phyloP scores from a whole-genome alignment of 2,329 filamentous ascomycete species.

The Penicillium sp. region DNA sequence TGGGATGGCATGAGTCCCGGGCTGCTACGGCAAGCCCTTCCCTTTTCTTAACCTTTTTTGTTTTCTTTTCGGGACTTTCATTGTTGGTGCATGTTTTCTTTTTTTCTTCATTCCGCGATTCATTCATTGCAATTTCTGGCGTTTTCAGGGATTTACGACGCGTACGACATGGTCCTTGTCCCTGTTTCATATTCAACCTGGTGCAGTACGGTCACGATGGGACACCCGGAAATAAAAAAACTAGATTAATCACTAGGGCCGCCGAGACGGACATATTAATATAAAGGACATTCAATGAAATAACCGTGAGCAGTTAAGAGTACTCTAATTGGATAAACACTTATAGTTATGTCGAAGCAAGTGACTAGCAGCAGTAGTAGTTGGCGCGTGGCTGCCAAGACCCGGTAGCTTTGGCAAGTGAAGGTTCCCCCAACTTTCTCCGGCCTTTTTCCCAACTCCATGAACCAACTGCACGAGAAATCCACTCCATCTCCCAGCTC shows the following conservation, averaged over 20 bases:
- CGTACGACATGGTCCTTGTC: conserved; percentile 33
- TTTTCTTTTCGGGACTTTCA: conserved; percentile 1
- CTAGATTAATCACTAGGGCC: conserved; percentile 30
- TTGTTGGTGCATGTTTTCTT: conserved; percentile 10
- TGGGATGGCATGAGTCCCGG: conserved; percentile 13
- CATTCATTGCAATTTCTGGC: conserved; percentile 23
- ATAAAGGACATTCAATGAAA: conserved; percentile 19
- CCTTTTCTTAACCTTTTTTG: not conserved
- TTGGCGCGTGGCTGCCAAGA: conserved; percentile 1
- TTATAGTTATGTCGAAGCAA: too few relatives aligned
- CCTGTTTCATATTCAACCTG: conserved; percentile 25
- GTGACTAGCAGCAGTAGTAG: too few relatives aligned
- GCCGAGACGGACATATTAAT: conserved; percentile 26
- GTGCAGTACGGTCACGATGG: conserved; percentile 22
- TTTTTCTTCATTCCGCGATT: conserved; percentile 10
- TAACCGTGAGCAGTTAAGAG: not conserved
- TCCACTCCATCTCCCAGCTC: not conserved
- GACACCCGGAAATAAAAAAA: conserved; percentile 29
- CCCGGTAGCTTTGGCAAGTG: not conserved
- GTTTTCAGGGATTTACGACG: conserved; percentile 34
- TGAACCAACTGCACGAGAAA: not conserved
- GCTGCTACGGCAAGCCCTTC: not conserved
- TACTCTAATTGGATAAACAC: too few relatives aligned
- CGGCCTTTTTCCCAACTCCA: not conserved
- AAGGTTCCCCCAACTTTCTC: not conserved